Evolutionary conservation across 2,329 filamentous ascomycete genomes (phyloP).

Genomic region (Dothideomycetes sp.): DNA sequence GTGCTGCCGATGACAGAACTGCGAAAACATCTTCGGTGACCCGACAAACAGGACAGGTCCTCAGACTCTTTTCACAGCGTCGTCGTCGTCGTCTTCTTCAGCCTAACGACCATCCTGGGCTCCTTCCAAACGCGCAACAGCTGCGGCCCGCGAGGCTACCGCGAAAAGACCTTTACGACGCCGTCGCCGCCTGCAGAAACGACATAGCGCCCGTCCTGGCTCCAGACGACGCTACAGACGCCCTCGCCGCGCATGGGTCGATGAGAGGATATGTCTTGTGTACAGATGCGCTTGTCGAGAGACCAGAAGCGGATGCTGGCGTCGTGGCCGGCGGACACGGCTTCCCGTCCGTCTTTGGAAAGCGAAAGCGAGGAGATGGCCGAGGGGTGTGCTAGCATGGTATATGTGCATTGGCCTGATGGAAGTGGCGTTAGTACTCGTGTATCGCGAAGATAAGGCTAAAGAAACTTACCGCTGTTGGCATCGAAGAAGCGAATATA

Average conservation of each 20-base stretch:
- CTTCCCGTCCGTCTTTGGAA: conserved; percentile 84
- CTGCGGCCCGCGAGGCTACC: too few relatives aligned
- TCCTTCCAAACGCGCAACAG: too few relatives aligned
- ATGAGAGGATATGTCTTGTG: conserved; percentile 88
- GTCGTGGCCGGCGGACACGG: conserved; percentile 92
- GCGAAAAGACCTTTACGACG: conserved; percentile 77
- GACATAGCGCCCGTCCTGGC: conserved; percentile 86
- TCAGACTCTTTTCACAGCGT: too few relatives aligned
- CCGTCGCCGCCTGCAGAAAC: conserved; percentile 92
- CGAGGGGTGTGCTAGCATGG: conserved; percentile 91
- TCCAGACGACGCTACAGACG: conserved; percentile 91
- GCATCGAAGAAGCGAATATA: conserved; percentile 97
- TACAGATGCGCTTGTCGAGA: conserved; percentile 87
- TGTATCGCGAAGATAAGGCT: neutral
- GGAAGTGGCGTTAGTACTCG: neutral
- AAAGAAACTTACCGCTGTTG: conserved; percentile 71
- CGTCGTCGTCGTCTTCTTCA: too few relatives aligned
- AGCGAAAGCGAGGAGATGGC: conserved; percentile 86
- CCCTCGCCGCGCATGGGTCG: conserved; percentile 93
- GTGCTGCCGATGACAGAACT: too few relatives aligned
- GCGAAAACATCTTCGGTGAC: too few relatives aligned
- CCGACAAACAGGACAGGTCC: too few relatives aligned
- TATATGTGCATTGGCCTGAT: conserved; percentile 98
- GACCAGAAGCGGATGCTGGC: conserved; percentile 95
- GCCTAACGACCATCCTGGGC: too few relatives aligned